phyloP scores from a whole-genome alignment of 257 asterid species.

The Perilla frutescens region DNA sequence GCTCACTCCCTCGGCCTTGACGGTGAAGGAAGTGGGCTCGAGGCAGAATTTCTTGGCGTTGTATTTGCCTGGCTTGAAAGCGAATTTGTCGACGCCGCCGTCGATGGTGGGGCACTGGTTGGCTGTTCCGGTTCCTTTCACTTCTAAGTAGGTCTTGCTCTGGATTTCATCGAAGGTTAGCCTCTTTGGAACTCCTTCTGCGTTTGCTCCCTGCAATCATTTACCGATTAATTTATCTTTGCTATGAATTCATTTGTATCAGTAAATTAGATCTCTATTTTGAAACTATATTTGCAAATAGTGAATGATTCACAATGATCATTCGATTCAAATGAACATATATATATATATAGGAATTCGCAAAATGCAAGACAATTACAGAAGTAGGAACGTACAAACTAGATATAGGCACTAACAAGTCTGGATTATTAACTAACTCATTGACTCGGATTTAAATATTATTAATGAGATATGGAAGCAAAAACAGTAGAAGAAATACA shows the following conservation, averaged over 20 bases:
- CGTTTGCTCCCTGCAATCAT: constrained; percentile 76
- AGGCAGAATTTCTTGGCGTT: constrained; percentile 85
- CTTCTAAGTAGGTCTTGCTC: constrained; percentile 92
- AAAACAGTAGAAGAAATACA: background rate
- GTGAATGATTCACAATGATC: too few species aligned
- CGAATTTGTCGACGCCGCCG: constrained; percentile 74
- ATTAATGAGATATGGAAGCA: too few species aligned
- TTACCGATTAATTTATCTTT: too few species aligned
- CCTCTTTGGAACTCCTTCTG: constrained; percentile 83
- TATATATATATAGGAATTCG: too few species aligned
- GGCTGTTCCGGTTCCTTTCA: constrained; percentile 94
- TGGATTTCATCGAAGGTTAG: constrained; percentile 91
- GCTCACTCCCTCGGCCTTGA: constrained; percentile 84
- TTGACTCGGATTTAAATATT: too few species aligned
- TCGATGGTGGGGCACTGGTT: constrained; percentile 99
- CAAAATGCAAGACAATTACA: too few species aligned
- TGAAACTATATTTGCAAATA: too few species aligned
- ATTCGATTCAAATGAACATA: too few species aligned
- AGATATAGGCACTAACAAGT: too few species aligned
- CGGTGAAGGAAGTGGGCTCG: constrained; percentile 99
- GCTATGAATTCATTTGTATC: background rate
- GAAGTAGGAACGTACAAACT: too few species aligned
- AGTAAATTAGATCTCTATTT: too few species aligned
- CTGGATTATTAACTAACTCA: too few species aligned
- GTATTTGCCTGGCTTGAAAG: constrained; percentile 89